Evolutionary conservation across 805 yeast genomes (phyloP), one percentile per base, ranked within the genome.

Genomic region (Myxozyma monticola): DNA sequence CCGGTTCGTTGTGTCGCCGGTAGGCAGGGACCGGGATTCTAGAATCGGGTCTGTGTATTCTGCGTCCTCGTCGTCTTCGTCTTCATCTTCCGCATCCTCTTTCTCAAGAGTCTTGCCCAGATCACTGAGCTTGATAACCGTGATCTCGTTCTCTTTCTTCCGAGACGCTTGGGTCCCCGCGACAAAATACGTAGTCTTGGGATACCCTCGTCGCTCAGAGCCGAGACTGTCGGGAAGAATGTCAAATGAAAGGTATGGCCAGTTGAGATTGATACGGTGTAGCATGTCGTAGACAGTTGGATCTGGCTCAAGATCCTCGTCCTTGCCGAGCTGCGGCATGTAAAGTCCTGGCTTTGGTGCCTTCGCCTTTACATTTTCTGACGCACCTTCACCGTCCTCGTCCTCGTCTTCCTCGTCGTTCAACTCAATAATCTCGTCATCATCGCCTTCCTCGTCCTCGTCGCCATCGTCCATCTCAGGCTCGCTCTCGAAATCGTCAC

Each of bases 171-270:
- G 99, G 0, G 98, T 88, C 4, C 96, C 98, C 1, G 97, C 86
- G 10, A 95, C 81, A 49, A 90, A 68, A 64, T 87, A 86, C 63
- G 89, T 73, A 1, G 93, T 77, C 36, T 95, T 96, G 3, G 99
- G 99, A 64, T 81, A 93, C 37, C 78, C 77, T 71, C 96, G 80
- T 73, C 99, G 84, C 68, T 89, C 97, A 43, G 78, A 74, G 9
- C 99, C 99, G 52, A 87, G 74, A 45, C 75, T 73, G 66, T 93
- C 99, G 4, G 96, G 96, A 45, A 93, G 71, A 18, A 93, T 72
- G 65, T 91, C 98, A 53, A 93, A 75, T 2, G 97, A 88, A 65
- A 93, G 72, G 71, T 97, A 89, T 10, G 99, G 98, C 98, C 98
- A 93, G 62, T 96, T 95, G 69, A 91, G 73, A 68, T 87, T 87